Evolutionary conservation across 78 protist species (phyloP).

Genomic region (Dictyostelium citrinum): DNA sequence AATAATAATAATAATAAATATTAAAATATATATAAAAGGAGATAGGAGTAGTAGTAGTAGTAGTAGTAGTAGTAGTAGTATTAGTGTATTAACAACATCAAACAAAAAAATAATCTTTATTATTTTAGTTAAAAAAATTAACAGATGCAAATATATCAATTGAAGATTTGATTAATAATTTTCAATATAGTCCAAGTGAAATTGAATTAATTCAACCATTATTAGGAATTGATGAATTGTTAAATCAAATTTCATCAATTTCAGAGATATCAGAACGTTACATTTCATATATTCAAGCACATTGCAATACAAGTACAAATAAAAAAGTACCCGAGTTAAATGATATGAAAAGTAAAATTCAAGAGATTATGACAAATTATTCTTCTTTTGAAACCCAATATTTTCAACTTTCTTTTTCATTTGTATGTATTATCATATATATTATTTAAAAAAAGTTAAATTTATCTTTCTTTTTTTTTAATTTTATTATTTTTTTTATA

Average conservation of each 20-base stretch:
- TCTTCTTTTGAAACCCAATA: constrained; percentile 44
- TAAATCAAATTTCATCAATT: constrained; percentile 16
- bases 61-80: too few species aligned
- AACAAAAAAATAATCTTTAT: neutral
- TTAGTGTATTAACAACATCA: too few species aligned
- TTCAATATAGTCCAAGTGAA: neutral
- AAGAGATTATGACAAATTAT: constrained; percentile 30
- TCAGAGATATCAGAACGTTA: constrained; percentile 59
- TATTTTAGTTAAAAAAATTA: neutral
- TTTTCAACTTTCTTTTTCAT: constrained; percentile 67
- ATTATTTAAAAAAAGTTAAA: too few species aligned
- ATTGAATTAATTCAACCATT: constrained; percentile 26
- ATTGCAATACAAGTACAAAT: neutral
- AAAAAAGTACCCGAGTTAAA: constrained; percentile 26
- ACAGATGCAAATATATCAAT: constrained; percentile 17
- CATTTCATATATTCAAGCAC: constrained; percentile 22
- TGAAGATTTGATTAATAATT: constrained; percentile 41
- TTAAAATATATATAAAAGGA: neutral
- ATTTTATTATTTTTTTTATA: too few species aligned
- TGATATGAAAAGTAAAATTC: constrained; percentile 15
- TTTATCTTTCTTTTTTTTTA: too few species aligned
- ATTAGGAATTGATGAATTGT: constrained; percentile 42
- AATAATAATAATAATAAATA: neutral
- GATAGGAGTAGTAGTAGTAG: too few species aligned
- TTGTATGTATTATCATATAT: neutral